Percentiles rank a stretch among this genome's conserved stretches.
phyloP scores from a whole-genome alignment of 306 rosid species.

The Bauhinia variegata region DNA sequence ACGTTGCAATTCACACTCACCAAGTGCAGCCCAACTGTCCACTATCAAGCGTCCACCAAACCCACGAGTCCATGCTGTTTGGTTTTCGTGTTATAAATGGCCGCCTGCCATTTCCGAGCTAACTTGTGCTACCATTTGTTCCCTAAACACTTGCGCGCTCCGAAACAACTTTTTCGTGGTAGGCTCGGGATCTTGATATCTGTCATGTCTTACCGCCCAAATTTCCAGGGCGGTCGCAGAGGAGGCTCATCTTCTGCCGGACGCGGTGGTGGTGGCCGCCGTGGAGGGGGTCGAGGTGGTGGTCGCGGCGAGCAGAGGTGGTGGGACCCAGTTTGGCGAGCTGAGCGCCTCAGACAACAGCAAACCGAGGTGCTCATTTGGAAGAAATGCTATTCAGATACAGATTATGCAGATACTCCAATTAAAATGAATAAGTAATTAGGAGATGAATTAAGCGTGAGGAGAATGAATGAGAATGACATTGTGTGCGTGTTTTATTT shows the following conservation, averaged over 20 bases:
- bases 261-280: conserved; percentile 40
- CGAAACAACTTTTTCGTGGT: conserved; percentile 20
- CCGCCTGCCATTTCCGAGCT: conserved; percentile 11
- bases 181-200: conserved; percentile 39
- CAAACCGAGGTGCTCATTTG: conserved; percentile 60
- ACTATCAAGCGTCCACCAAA: neutral
- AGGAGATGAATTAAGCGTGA: neutral
- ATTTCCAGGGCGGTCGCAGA: conserved; percentile 73
- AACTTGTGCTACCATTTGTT: neutral
- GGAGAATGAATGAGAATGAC: neutral
- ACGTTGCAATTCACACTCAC: conserved; percentile 18
- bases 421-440: neutral
- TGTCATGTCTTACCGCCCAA: conserved; percentile 76
- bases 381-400: neutral
- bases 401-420: neutral
- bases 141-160: conserved; percentile 17
- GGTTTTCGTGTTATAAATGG: conserved; percentile 44
- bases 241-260: conserved; percentile 54
- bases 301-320: conserved; percentile 88
- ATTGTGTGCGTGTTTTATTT: too few relatives aligned
- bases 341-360: conserved; percentile 76
- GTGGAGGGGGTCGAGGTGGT: conserved; percentile 50
- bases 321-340: conserved; percentile 99
- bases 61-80: neutral
- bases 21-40: conserved; percentile 15